These are phyloP conservation scores for Backusella parvicylindrica DNA, from an alignment of 192 early-diverging fungal genomes.

Conservation along the genomic window DNA sequence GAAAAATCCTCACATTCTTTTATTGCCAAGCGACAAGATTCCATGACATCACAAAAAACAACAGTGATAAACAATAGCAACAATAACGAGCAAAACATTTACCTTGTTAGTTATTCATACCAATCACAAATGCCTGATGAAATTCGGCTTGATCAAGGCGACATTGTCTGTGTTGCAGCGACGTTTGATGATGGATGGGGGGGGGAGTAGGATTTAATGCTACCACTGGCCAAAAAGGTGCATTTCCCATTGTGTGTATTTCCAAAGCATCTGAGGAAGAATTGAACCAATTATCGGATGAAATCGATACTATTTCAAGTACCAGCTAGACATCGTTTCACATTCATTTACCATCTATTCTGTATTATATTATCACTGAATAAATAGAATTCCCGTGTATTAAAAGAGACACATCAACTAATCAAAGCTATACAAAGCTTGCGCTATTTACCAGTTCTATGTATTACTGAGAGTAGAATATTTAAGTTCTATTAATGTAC, in stretches of 20 bases:
- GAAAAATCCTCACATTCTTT: neutral
- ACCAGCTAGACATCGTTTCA: neutral
- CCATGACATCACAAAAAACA: neutral
- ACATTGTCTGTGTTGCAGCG: constrained; percentile 65
- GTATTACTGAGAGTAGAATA: no score
- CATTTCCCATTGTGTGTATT: constrained; percentile 84
- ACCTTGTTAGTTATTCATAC: constrained; percentile 43
- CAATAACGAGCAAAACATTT: neutral
- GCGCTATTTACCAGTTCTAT: no score
- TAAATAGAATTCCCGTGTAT: no score
- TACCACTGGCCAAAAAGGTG: constrained; percentile 64
- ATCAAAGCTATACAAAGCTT: no score
- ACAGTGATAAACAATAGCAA: neutral
- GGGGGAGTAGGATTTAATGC: constrained; percentile 80
- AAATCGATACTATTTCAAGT: neutral
- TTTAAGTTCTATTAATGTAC: no score
- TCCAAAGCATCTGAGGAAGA: constrained; percentile 16
- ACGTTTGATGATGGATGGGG: constrained; percentile 91
- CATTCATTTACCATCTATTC: no score
- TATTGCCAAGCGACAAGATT: neutral
- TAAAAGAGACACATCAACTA: no score
- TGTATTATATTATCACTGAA: no score
- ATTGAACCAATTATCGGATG: constrained; percentile 20
- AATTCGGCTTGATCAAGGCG: constrained; percentile 62
- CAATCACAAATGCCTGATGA: constrained; percentile 74